Conservation (phyloP, 1,284 basidiomycete species). For the Ustilago tritici region DNA sequence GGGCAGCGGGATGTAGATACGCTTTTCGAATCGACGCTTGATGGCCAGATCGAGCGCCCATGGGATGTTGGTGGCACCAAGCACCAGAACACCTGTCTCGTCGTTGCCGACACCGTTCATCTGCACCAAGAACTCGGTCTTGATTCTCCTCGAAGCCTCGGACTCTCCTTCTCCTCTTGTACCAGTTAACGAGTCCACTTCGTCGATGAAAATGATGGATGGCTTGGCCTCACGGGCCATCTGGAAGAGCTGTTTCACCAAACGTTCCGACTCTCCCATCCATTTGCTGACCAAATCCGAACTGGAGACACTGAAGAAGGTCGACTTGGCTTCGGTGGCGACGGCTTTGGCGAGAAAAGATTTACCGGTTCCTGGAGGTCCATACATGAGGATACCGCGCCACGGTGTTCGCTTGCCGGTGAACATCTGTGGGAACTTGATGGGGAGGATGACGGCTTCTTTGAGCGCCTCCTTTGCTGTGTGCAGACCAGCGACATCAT, state of each 20-base stretch:
- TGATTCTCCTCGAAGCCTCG: constrained; percentile 94
- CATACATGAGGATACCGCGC: constrained; percentile 94
- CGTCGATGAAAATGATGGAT: constrained; percentile 98
- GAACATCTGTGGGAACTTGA: constrained; percentile 98
- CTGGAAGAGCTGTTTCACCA: constrained; percentile 95
- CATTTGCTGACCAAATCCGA: constrained; percentile 98
- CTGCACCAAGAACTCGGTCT: constrained; percentile 95
- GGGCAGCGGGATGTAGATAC: constrained; percentile 97
- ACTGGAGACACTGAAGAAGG: constrained; percentile 96
- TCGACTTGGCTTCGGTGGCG: constrained; percentile 95
- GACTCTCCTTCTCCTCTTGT: constrained; percentile 95
- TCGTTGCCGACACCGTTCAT: constrained; percentile 99
- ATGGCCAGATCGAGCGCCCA: constrained; percentile 93
- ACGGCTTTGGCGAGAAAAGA: constrained; percentile 97
- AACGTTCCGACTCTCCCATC: constrained; percentile 97
- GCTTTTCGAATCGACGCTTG: constrained; percentile 97
- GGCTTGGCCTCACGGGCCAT: constrained; percentile 97
- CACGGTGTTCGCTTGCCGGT: constrained; percentile 98
- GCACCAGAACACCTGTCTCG: constrained; percentile 89
- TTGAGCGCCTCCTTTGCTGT: constrained; percentile 95
- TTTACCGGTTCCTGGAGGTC: constrained; percentile 73
- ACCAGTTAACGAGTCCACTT: constrained; percentile 95
- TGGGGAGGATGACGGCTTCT: constrained; percentile 97
- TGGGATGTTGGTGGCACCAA: constrained; percentile 95
- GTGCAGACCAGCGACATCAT: constrained; percentile 95